Evolutionary conservation across 208 protist species (phyloP), one percentile per base, ranked within the genome.

Genomic region (Crithidia mellificae): DNA sequence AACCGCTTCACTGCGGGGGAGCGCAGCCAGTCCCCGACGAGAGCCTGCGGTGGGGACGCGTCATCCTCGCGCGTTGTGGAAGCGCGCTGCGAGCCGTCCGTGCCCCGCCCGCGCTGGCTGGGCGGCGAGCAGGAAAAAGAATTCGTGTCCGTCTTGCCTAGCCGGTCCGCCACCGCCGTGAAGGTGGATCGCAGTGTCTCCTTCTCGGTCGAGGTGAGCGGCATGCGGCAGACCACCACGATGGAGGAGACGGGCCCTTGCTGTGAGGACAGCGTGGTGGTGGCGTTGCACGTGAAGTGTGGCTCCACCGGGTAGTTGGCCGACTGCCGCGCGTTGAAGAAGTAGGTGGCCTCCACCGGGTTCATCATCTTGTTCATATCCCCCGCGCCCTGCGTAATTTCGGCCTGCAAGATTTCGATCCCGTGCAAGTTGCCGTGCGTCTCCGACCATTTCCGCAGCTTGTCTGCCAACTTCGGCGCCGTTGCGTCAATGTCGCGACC

Each of bases 311-410:
- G 30, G 62, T 44, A 63, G 47, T 68, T 55, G 11, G 59, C 67
- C n/a, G 67, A 68, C 53, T 72, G 57, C 46, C 77, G 72, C 19
- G 73, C 66, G 49, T 83, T 74, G 59, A 75, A 83, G 41, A 83
- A 78, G 63, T 68, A 62, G 9, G 74, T 77, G 20, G 38, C 52
- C 6, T 41, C 70, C 44, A 83, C 53, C 3, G 77, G 77, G 25
- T 66, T 58, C 51, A 67, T 22, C 32, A 20, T 62, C 54, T 61
- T 63, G 44, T 83, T 55, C 77, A 83, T 83, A 36, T 78, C 77
- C 9, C 72, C 67, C 6, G 77, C 77, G 2, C 58, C 62, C 52
- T 78, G 70, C 1, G 72, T 78, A 22, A 83, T 72, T 20, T 68
- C 52, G 1, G 61, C 66, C 29, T 68, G 61, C 34, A 83, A 44